Base-by-base conservation (phyloP, 345 rosid genomes). In the Balakata baccata region DNA sequence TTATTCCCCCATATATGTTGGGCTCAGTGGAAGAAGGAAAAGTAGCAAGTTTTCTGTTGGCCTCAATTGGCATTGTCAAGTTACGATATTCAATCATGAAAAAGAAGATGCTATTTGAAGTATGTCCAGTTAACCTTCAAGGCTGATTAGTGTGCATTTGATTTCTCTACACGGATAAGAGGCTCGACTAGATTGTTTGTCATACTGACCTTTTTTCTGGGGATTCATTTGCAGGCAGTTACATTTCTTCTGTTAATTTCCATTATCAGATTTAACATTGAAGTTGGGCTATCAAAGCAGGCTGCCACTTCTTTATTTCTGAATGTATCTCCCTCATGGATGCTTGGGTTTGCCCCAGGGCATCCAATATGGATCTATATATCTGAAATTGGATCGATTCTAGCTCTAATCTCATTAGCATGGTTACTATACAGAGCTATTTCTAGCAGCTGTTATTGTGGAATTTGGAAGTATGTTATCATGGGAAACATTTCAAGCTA, bases 21-120 rank as follows among this genome's bases (percentile, higher is more conserved):
- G 77, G 60, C 64, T 77, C 84, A 95, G 99, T 95, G 92, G 94
- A 86, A 85, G 99, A 91, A 85, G 99, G 97, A 76, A 95, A 92
- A 86, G 97, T 90, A 71, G 92, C 98, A 63, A 88, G 81, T 73
- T 95, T 90, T 84, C 89, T 95, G 65, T 78, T 95, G 81, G 98
- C 96, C 38, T 87, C 98, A 23, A 89, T 92, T 82, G 92, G 88
- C 79, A 80, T 95, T 72, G 47, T 85, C 68, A 87, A 84, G 75
- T 80, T 95, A 62, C 90, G 89, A 60, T 80, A 80, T 81, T 85
- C 97, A 39, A 52, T 89, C 56, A 87, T 82, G 82, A 83, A 76
- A 70, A 85, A 70, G 78, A 82, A 79, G 80, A 87, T 83, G 92
- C 68, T 77, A 29, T 72, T 70, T 74, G 94, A 95, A 82, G 98